Percentiles rank a stretch among this genome's conserved stretches.
Evolutionary conservation across 2,329 filamentous ascomycete genomes (phyloP).

Genomic region (Diaporthe vaccinii): DNA sequence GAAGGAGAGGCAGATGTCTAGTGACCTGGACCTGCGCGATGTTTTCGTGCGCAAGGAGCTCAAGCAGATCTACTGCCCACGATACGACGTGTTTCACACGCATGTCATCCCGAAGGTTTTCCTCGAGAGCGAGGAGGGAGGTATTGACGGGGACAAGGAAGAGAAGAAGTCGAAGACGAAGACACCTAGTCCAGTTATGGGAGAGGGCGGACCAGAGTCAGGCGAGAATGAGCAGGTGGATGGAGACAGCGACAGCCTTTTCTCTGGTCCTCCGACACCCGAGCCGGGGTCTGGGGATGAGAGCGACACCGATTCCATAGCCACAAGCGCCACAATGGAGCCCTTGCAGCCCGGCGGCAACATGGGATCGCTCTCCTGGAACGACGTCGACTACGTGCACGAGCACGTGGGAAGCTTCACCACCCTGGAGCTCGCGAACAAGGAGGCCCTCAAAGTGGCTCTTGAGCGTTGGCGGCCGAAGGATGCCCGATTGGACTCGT

Average conservation of each 20-base stretch:
- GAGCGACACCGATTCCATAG: background rate
- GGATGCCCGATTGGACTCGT: background rate
- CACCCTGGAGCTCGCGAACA: slow-evolving; percentile 29
- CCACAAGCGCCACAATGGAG: background rate
- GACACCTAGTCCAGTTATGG: background rate
- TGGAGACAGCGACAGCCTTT: background rate
- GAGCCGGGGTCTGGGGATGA: background rate
- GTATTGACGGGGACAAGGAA: background rate
- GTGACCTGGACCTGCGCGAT: slow-evolving; percentile 30
- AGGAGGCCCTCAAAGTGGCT: slow-evolving; percentile 25
- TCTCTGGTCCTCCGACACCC: background rate
- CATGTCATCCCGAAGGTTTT: slow-evolving; percentile 17
- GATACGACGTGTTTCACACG: slow-evolving; percentile 23
- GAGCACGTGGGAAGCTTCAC: slow-evolving; percentile 22
- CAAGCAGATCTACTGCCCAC: slow-evolving; percentile 29
- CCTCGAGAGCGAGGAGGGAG: background rate
- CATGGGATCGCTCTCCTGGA: slow-evolving; percentile 4
- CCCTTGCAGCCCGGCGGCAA: slow-evolving; percentile 11
- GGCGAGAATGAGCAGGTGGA: background rate
- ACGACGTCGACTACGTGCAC: slow-evolving; percentile 4
- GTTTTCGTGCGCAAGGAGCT: slow-evolving; percentile 33
- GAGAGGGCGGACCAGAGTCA: background rate
- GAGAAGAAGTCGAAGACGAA: background rate
- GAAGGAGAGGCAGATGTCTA: slow-evolving; percentile 10
- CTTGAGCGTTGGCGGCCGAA: slow-evolving; percentile 22